phyloP scores from a whole-genome alignment of 1,284 basidiomycete species.

The Heterobasidion parviporum region DNA sequence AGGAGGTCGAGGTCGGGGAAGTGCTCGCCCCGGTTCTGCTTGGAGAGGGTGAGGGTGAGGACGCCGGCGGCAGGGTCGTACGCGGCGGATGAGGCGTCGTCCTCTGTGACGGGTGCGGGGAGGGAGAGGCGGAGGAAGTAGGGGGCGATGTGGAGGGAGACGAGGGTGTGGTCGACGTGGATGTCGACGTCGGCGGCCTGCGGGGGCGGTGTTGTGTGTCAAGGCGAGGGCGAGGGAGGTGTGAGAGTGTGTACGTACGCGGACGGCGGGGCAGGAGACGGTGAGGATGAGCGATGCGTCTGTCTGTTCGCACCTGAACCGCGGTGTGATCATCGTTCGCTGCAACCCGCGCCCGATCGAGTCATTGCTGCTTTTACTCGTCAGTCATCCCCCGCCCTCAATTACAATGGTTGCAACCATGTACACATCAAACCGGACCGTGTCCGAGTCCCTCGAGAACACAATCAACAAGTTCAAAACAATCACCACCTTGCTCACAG shows the following conservation, averaged over 20 bases:
- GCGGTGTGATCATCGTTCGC: conserved; percentile 65
- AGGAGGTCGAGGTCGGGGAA: conserved; percentile 73
- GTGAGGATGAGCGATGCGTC: conserved; percentile 46
- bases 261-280: conserved; percentile 70
- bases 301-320: conserved; percentile 70
- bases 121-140: conserved; percentile 77
- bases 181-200: conserved; percentile 77
- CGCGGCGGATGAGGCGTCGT: conserved; percentile 58
- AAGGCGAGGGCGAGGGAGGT: conserved; percentile 5
- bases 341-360: no score
- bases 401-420: no score
- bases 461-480: no score
- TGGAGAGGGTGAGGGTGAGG: conserved; percentile 62
- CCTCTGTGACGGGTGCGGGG: conserved; percentile 41
- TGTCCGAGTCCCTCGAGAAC: no score
- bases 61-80: conserved; percentile 70
- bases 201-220: conserved; percentile 8
- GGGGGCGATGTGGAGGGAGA: conserved; percentile 72
- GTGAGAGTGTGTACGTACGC: conserved; percentile 39
- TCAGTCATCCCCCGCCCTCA: no score
- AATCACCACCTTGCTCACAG: no score
- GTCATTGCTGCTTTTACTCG: no score
- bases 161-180: conserved; percentile 58
- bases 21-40: conserved; percentile 51
- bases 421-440: no score